A percentile compares a stretch with the other conserved stretches of the same genome.
Evolutionary conservation across 208 protist genomes (phyloP).

Genomic region (Angomonas deanei): DNA sequence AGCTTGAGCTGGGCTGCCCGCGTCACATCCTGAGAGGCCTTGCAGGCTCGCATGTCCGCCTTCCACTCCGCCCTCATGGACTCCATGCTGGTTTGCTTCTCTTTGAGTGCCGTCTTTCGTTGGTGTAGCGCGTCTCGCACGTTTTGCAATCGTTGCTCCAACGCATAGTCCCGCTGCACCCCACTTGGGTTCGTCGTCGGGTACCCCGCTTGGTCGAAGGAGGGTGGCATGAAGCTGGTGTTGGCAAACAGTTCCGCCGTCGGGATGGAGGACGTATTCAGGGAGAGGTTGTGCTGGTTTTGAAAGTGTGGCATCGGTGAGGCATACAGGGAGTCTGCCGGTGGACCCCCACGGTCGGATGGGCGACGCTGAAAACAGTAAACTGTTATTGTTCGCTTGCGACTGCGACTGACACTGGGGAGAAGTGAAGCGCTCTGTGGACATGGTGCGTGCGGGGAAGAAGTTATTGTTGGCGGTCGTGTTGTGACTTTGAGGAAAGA

Average conservation of each 20-base stretch:
- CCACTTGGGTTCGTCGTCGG: not conserved
- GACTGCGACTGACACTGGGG: not conserved
- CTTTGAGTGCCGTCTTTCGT: not conserved
- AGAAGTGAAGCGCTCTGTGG: not conserved
- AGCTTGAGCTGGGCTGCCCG: slow-evolving; percentile 27
- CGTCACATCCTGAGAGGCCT: slow-evolving; percentile 17
- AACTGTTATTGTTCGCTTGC: too few relatives aligned
- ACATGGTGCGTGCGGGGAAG: too few relatives aligned
- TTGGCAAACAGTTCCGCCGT: not conserved
- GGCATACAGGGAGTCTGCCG: not conserved
- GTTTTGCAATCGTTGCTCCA: not conserved
- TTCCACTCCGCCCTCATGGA: slow-evolving; percentile 51
- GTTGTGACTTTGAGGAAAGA: not conserved
- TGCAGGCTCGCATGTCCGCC: slow-evolving; percentile 39
- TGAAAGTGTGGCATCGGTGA: not conserved
- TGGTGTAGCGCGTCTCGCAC: not conserved
- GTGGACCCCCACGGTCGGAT: too few relatives aligned
- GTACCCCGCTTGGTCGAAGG: not conserved
- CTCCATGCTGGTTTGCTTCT: slow-evolving; percentile 7
- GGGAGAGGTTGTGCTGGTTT: not conserved
- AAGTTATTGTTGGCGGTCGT: not conserved
- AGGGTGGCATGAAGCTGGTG: not conserved
- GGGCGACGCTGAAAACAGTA: too few relatives aligned
- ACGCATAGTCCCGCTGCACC: not conserved
- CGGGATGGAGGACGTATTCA: not conserved